phyloP scores from a whole-genome alignment of 164 flowering plant genomes.

The Pachysandra terminalis region DNA sequence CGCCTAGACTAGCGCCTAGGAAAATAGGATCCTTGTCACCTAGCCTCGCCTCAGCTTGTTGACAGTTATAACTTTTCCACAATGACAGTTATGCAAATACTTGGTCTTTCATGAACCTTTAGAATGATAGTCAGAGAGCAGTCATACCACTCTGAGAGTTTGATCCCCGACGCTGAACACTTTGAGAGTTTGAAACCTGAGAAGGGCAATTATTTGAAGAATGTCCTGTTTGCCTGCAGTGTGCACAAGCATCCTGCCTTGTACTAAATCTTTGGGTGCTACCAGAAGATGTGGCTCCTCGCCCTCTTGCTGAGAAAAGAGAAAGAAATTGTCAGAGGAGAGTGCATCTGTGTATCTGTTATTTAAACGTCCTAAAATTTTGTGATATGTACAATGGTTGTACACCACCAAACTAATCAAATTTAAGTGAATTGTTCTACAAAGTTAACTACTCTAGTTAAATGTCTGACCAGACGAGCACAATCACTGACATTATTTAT shows the following conservation, averaged over 20 bases:
- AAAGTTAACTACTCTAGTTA: background rate
- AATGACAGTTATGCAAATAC: background rate
- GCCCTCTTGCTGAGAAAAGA: slow-evolving; percentile 50
- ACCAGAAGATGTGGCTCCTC: slow-evolving; percentile 40
- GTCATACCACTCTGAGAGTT: slow-evolving; percentile 33
- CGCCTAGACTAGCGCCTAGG: no score
- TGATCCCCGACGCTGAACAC: slow-evolving; percentile 29
- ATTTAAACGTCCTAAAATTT: no score
- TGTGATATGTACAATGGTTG: no score
- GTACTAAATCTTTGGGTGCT: slow-evolving; percentile 39
- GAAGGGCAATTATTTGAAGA: slow-evolving; percentile 65
- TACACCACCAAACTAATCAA: background rate
- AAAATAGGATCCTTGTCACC: no score
- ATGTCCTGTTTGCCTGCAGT: slow-evolving; percentile 74
- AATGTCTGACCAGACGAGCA: background rate
- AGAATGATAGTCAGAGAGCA: slow-evolving; percentile 2
- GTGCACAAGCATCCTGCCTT: slow-evolving; percentile 40
- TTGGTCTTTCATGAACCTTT: background rate
- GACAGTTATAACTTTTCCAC: no score
- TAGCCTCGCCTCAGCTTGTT: no score
- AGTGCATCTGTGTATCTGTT: background rate
- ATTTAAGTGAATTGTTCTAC: background rate
- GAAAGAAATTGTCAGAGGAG: background rate
- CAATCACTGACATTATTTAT: background rate
- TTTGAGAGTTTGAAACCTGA: slow-evolving; percentile 31